A percentile compares a stretch with the other conserved stretches of the same genome.
Evolutionary conservation across 176 grass and related monocot species (phyloP).

Genomic region (Oryza longistaminata): DNA sequence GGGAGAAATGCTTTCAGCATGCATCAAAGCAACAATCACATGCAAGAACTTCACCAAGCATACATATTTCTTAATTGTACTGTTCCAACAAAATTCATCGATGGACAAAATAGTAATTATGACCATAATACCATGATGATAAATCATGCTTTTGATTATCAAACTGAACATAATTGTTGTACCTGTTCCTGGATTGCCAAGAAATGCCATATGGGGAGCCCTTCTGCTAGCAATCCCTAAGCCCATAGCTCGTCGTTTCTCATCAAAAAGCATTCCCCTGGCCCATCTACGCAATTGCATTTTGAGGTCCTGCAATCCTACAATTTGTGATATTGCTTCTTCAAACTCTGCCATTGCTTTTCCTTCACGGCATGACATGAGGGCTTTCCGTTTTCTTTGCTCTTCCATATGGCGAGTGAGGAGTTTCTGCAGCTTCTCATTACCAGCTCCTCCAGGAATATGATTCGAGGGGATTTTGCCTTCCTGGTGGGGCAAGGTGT

Average conservation of each 20-base stretch:
- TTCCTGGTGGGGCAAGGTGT: conserved; percentile 55
- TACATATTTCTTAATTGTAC: conserved; percentile 15
- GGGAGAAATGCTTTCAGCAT: conserved; percentile 4
- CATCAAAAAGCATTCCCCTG: conserved; percentile 95
- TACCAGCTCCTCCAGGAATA: conserved; percentile 52
- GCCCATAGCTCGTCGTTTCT: conserved; percentile 84
- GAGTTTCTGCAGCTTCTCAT: conserved; percentile 62
- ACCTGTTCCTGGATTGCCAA: conserved; percentile 98
- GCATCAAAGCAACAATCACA: background rate
- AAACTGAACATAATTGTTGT: conserved; percentile 7
- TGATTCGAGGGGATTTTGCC: conserved; percentile 78
- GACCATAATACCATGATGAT: background rate
- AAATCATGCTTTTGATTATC: background rate
- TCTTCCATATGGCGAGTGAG: conserved; percentile 69
- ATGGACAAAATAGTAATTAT: background rate
- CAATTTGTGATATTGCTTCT: conserved; percentile 77
- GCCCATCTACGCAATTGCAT: conserved; percentile 90
- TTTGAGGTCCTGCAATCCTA: conserved; percentile 89
- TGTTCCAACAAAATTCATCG: background rate
- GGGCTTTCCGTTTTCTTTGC: conserved; percentile 75
- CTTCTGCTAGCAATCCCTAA: conserved; percentile 81
- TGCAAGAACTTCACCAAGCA: conserved; percentile 19
- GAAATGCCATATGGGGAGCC: conserved; percentile 94
- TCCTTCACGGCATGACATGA: conserved; percentile 63
- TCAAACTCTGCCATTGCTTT: conserved; percentile 86